phyloP scores from a whole-genome alignment of 768 basidiomycete species.

The Termitomyces sp. region DNA sequence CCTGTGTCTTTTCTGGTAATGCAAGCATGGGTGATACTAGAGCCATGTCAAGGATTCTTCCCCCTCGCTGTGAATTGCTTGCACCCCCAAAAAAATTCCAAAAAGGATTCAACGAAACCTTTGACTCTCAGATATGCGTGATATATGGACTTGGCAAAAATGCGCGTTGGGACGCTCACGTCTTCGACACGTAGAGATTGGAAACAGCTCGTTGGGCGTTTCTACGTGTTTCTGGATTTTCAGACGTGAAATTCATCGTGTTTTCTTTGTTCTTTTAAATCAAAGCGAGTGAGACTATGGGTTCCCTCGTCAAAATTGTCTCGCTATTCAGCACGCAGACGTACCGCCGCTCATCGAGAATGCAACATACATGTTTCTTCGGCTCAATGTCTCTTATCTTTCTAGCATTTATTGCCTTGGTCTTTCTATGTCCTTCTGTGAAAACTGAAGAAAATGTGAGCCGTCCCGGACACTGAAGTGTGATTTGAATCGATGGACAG shows the following conservation, averaged over 20 bases:
- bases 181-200: slow-evolving; percentile 1
- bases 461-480: slow-evolving; percentile 58
- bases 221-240: neutral
- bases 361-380: slow-evolving; percentile 10
- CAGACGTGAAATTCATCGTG: slow-evolving; percentile 1
- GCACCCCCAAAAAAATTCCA: too few species aligned
- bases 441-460: slow-evolving; percentile 32
- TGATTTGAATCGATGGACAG: slow-evolving; percentile 70
- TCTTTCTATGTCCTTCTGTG: slow-evolving; percentile 61
- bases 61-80: too few species aligned
- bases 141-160: neutral
- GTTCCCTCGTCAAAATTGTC: slow-evolving; percentile 2
- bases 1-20: neutral
- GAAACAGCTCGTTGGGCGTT: neutral
- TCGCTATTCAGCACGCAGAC: slow-evolving; percentile 8
- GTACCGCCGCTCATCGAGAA: slow-evolving; percentile 6
- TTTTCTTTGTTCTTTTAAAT: too few species aligned
- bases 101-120: too few species aligned
- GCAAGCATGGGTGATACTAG: too few species aligned
- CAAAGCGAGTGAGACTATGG: neutral
- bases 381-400: slow-evolving; percentile 43
- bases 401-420: slow-evolving; percentile 50
- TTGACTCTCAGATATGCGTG: too few species aligned
- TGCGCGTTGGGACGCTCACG: neutral
- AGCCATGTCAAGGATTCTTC: too few species aligned